Evolutionary conservation across 352 stramenopile species (phyloP), one percentile per base, ranked within the genome.

Genomic region (Phytophthora brassicae): DNA sequence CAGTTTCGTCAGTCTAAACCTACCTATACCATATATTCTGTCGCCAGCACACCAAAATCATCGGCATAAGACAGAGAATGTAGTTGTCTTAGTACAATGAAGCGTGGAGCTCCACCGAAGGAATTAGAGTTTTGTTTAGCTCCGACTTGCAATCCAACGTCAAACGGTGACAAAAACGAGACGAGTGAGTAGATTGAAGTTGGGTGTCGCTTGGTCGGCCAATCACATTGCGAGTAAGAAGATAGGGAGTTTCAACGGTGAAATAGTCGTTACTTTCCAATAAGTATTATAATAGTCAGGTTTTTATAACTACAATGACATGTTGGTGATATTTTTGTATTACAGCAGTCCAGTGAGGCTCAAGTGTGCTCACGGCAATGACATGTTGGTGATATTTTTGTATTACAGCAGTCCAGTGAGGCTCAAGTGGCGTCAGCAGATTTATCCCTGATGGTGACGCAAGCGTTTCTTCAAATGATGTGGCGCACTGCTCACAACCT

Each of bases 141-240:
- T 6, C 45, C 45, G 16, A 54, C 44, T 53, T 20, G 22, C 43
- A 52, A 36, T 16, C 17, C 56, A 36, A 43, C 47, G 33, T 39
- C 8, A 5, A 39, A 19, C 16, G 12, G 33, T 6, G 12, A 17
- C 35, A 41, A 16, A 41, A 41, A 41, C 35, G 35, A n/a, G 16
- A 6, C 35, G 35, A 64, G 52, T 17, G 36, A 24, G 13, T 41
- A 61, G 8, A 26, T 66, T 66, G 49, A 66, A 66, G 58, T 60
- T 35, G 49, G 13, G 31, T 41, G 28, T 0, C 57, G 29, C 38
- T 48, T 57, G 12, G 24, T 9, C 14, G 35, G 12, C 50, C 50
- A 58, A 49, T 58, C 50, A 36, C 35, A 16, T 12, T 23, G 23
- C 36, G 36, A 16, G 0, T 24, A 2, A 17, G 24, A 58, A 58